Evolutionary conservation across 2,329 filamentous ascomycete species (phyloP).

Genomic region (Aspergillus intermedius): DNA sequence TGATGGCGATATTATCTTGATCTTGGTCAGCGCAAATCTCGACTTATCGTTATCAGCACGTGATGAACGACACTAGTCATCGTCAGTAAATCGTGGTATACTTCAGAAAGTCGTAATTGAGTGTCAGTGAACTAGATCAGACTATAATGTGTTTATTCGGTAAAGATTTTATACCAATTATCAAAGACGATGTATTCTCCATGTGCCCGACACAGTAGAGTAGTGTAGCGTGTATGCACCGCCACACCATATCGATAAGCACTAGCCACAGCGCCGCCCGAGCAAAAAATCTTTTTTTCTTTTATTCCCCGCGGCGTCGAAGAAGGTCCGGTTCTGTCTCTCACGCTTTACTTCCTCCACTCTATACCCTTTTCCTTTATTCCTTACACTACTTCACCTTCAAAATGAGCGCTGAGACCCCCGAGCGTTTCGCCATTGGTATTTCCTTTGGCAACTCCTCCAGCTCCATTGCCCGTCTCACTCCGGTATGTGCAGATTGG

Average conservation of each 20-base stretch:
- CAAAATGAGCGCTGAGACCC: slow-evolving; percentile 39
- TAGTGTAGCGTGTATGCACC: slow-evolving; percentile 11
- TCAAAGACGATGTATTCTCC: background rate
- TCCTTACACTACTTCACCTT: slow-evolving; percentile 8
- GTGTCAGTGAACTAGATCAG: too few relatives aligned
- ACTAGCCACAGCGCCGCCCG: slow-evolving; percentile 24
- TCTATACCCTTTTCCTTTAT: slow-evolving; percentile 9
- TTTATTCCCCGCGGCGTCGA: slow-evolving; percentile 8
- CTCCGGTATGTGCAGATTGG: slow-evolving; percentile 42
- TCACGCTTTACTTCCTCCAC: slow-evolving; percentile 13
- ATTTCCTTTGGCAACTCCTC: slow-evolving; percentile 98
- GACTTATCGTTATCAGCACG: slow-evolving; percentile 23
- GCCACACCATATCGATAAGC: slow-evolving; percentile 33
- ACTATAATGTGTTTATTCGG: too few relatives aligned
- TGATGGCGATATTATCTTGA: background rate
- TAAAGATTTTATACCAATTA: too few relatives aligned
- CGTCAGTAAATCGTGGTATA: too few relatives aligned
- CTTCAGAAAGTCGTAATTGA: too few relatives aligned
- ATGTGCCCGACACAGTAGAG: background rate
- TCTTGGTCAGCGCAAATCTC: background rate
- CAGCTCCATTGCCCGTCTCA: slow-evolving; percentile 90
- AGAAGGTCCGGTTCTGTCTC: slow-evolving; percentile 13
- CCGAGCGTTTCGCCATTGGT: slow-evolving; percentile 69
- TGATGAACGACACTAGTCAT: slow-evolving; percentile 8
- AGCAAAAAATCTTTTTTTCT: slow-evolving; percentile 31